A percentile compares a stretch with the other conserved stretches of the same genome.
These are phyloP conservation scores for Microthlaspi erraticum DNA, from an alignment of 345 rosid species.

Conservation along the genomic window DNA sequence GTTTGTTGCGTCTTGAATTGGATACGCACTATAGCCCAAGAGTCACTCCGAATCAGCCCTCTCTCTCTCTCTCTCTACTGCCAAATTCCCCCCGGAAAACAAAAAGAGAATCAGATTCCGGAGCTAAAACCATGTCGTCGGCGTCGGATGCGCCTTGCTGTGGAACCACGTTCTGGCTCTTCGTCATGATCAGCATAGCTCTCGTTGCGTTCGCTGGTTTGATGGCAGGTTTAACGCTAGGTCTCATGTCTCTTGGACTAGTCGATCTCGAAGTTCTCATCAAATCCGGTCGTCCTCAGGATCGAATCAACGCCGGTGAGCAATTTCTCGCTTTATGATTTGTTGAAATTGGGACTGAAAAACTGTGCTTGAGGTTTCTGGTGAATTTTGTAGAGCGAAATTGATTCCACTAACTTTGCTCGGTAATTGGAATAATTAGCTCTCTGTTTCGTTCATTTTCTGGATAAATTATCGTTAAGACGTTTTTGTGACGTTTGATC, in stretches of 20 bases:
- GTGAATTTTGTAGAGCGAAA: neutral
- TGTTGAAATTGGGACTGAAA: neutral
- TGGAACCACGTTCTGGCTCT: conserved; percentile 53
- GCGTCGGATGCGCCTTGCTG: conserved; percentile 63
- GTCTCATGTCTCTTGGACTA: conserved; percentile 93
- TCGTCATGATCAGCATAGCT: conserved; percentile 55
- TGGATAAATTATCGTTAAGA: too few species aligned
- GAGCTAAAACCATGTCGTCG: conserved; percentile 18
- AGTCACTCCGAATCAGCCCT: neutral
- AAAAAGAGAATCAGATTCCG: neutral
- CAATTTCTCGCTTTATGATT: neutral
- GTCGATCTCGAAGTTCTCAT: conserved; percentile 98
- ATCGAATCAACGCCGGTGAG: conserved; percentile 78
- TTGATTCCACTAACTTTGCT: neutral
- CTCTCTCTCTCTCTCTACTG: conserved; percentile 4
- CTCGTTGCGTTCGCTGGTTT: conserved; percentile 85
- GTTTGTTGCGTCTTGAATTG: conserved; percentile 25
- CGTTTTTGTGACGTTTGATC: neutral
- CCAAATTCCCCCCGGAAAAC: neutral
- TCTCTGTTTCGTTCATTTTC: neutral
- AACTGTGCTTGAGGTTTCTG: neutral
- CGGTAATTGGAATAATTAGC: neutral
- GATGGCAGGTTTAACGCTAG: conserved; percentile 95
- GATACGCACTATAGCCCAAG: conserved; percentile 21
- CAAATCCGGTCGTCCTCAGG: conserved; percentile 89